These are phyloP conservation scores for Auriscalpium orientale DNA, from an alignment of 768 basidiomycete genomes.

Conservation along the genomic window DNA sequence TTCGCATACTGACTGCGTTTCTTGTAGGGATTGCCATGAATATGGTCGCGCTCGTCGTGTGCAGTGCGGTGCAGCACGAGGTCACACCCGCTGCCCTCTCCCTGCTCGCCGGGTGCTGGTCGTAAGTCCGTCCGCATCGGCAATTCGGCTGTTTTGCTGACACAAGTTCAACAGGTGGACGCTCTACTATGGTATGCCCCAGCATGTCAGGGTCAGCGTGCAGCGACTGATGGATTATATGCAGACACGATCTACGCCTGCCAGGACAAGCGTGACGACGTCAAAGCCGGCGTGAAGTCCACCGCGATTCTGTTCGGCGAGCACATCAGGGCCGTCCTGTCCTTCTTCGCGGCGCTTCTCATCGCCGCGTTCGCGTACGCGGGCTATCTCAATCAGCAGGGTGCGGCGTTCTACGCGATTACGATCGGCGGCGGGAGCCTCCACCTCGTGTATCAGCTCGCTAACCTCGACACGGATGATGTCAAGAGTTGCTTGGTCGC, in stretches of 20 bases:
- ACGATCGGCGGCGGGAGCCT: slow-evolving; percentile 37
- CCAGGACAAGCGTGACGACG: slow-evolving; percentile 70
- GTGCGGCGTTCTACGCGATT: slow-evolving; percentile 37
- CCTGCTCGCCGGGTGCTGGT: neutral
- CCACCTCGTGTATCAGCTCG: slow-evolving; percentile 42
- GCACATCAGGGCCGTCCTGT: slow-evolving; percentile 49
- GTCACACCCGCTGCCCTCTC: neutral
- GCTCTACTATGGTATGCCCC: neutral
- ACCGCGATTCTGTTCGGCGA: slow-evolving; percentile 67
- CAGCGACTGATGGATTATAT: slow-evolving; percentile 35
- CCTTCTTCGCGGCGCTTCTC: slow-evolving; percentile 44
- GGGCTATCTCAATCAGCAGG: slow-evolving; percentile 47
- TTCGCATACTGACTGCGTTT: neutral
- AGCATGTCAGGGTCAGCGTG: neutral
- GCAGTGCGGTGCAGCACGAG: slow-evolving; percentile 1
- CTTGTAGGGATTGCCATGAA: neutral
- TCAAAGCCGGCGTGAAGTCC: slow-evolving; percentile 65
- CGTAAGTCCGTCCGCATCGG: neutral
- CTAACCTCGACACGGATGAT: slow-evolving; percentile 33
- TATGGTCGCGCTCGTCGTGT: neutral
- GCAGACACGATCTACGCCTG: slow-evolving; percentile 73
- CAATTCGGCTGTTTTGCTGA: neutral
- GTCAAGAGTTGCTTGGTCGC: slow-evolving; percentile 38
- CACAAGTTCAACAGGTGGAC: neutral
- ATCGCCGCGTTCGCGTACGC: slow-evolving; percentile 41